Conservation (phyloP, 768 basidiomycete species). For the Amylocystis lapponica region DNA sequence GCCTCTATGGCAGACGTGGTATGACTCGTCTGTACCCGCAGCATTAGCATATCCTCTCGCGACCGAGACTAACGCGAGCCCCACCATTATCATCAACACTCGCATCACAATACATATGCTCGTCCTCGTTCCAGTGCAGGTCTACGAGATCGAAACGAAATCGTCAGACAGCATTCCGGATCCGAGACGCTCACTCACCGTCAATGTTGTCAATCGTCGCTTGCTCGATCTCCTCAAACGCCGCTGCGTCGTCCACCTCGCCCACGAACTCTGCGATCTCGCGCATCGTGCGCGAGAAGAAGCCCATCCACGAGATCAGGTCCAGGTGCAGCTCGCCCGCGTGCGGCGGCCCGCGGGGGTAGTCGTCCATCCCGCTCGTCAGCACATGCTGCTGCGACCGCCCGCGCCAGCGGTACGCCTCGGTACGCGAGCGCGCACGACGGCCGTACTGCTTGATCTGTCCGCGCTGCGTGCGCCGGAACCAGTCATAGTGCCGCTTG, state of each 20-base stretch:
- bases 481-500: constrained; percentile 94
- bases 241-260: constrained; percentile 76
- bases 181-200: constrained; percentile 41
- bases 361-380: constrained; percentile 96
- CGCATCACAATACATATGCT: constrained; percentile 92
- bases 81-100: constrained; percentile 80
- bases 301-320: constrained; percentile 93
- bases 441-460: constrained; percentile 90
- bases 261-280: constrained; percentile 85
- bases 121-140: constrained; percentile 87
- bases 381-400: constrained; percentile 81
- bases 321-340: constrained; percentile 91
- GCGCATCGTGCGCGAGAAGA: constrained; percentile 91
- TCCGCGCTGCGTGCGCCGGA: constrained; percentile 88
- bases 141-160: no score
- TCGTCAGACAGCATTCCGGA: neutral
- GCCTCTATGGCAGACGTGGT: constrained; percentile 85
- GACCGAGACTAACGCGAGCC: constrained; percentile 4
- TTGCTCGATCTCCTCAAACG: constrained; percentile 70
- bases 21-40: constrained; percentile 71
- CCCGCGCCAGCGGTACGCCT: constrained; percentile 94
- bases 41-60: constrained; percentile 1
- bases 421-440: constrained; percentile 76
- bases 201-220: constrained; percentile 84
- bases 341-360: constrained; percentile 85